Conservation (phyloP, 805 yeast species). For the Spathaspora passalidarum region DNA sequence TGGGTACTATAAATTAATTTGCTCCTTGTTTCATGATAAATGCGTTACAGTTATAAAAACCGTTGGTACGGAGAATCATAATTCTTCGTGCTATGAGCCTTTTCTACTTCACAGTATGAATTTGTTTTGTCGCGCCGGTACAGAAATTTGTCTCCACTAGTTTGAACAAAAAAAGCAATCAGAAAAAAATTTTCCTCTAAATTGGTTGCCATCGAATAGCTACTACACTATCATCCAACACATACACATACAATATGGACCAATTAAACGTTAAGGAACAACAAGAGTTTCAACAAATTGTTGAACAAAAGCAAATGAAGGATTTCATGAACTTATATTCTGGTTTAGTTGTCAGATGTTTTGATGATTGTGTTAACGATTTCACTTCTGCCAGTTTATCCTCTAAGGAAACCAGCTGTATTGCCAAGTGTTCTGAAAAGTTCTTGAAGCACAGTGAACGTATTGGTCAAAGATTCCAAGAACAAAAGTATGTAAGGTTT, state of each 20-base stretch:
- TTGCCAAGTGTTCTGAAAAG: slow-evolving; percentile 92
- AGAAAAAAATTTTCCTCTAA: neutral
- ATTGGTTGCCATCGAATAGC: neutral
- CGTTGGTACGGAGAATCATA: too few relatives aligned
- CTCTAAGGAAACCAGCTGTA: slow-evolving; percentile 79
- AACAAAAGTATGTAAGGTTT: slow-evolving; percentile 62
- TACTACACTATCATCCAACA: neutral
- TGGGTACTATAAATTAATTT: too few relatives aligned
- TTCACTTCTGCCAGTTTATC: slow-evolving; percentile 90
- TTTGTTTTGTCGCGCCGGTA: too few relatives aligned
- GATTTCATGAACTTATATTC: slow-evolving; percentile 98
- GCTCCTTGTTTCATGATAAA: too few relatives aligned
- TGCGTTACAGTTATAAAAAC: too few relatives aligned
- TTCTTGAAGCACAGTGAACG: slow-evolving; percentile 97
- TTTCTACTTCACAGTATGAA: too few relatives aligned
- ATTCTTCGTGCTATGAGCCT: too few relatives aligned
- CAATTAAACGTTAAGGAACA: slow-evolving; percentile 93
- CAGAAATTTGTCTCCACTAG: too few relatives aligned
- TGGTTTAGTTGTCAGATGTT: slow-evolving; percentile 93
- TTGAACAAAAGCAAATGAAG: slow-evolving; percentile 97
- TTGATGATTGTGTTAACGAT: slow-evolving; percentile 96
- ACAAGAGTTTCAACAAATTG: slow-evolving; percentile 91
- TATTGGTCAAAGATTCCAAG: slow-evolving; percentile 98
- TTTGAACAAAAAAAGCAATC: neutral
- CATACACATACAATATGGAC: slow-evolving; percentile 59